Evolutionary conservation across 2,329 filamentous ascomycete genomes (phyloP), one percentile per base, ranked within the genome.

Genomic region (Fusarium equiseti): DNA sequence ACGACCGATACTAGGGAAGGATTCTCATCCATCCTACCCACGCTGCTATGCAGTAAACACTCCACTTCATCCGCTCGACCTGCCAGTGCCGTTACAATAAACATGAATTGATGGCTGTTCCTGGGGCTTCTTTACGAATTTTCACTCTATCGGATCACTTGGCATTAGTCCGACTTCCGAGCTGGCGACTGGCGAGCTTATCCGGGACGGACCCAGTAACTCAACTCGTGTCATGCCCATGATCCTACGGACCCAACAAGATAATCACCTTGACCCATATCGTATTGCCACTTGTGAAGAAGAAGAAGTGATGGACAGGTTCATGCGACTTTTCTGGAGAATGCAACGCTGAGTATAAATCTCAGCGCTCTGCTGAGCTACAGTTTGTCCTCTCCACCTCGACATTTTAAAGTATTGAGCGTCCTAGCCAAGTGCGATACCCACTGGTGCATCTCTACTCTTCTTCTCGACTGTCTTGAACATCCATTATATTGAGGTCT

Each of bases 81-180:
- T 48, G 46, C 15, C 27, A 60, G 22, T 26, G 32, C 15, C 18
- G 35, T 38, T 27, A 53, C 46, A 53, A 49, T 29, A 53, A 40
- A 29, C 48, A 49, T 60, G 35, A 46, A 22, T 40, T 15, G 24
- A 53, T 31, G 35, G 8, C 20, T 24, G 9, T 32, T 49, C 18
- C 10, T 61, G 35, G 26, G 43, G 18, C 20, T 40, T 32, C 26
- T 26, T 12, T 49, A 31, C 48, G 26, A 35, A 50, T 13, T 18
- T 31, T 69, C 50, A 40, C 26, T 46, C 43, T 53, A 29, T 11
- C 20, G 24, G 26, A 5, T 26, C 50, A 18, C 68, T 70, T 70
- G 67, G 49, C 62, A 71, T 70, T 59, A 54, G 45, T 60, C 63
- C 63, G 67, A 68, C 46, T 53, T 68, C 68, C 67, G 63, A 31